Percentiles rank a stretch among this genome's conserved stretches.
phyloP scores from a whole-genome alignment of 345 rosid genomes.

The Eucalyptus caleyi region DNA sequence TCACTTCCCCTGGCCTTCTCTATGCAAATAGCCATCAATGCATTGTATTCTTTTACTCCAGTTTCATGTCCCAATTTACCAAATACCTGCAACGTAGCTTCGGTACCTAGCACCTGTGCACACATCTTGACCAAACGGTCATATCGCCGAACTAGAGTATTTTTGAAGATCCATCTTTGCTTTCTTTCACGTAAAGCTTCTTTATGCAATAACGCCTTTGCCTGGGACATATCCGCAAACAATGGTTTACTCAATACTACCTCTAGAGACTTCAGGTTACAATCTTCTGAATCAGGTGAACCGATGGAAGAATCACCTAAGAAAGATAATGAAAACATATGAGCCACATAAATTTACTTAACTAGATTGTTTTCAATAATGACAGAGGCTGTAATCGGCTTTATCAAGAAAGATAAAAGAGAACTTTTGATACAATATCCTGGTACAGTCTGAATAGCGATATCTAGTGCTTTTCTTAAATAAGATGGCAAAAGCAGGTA shows the following conservation, averaged over 20 bases:
- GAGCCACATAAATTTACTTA: neutral
- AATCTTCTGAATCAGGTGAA: neutral
- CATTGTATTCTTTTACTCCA: slow-evolving; percentile 54
- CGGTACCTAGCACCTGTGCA: slow-evolving; percentile 41
- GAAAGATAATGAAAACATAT: neutral
- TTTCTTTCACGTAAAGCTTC: slow-evolving; percentile 52
- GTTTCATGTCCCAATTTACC: slow-evolving; percentile 48
- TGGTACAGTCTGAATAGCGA: neutral
- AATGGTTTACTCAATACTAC: slow-evolving; percentile 25
- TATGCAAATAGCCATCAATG: slow-evolving; percentile 33
- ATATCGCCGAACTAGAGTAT: slow-evolving; percentile 15
- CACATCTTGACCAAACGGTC: slow-evolving; percentile 13
- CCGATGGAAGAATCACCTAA: neutral
- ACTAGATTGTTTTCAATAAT: neutral
- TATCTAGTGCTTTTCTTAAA: neutral
- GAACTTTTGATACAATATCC: neutral
- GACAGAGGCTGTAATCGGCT: neutral
- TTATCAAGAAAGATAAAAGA: neutral
- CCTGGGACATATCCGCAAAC: slow-evolving; percentile 4
- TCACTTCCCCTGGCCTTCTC: slow-evolving; percentile 34
- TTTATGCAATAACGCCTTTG: neutral
- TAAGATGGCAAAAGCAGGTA: neutral
- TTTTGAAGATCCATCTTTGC: slow-evolving; percentile 30
- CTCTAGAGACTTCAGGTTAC: neutral
- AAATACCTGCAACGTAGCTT: slow-evolving; percentile 22